A percentile compares a stretch with the other conserved stretches of the same genome.
phyloP scores from a whole-genome alignment of 768 basidiomycete genomes.

The Hericium rajendrae region DNA sequence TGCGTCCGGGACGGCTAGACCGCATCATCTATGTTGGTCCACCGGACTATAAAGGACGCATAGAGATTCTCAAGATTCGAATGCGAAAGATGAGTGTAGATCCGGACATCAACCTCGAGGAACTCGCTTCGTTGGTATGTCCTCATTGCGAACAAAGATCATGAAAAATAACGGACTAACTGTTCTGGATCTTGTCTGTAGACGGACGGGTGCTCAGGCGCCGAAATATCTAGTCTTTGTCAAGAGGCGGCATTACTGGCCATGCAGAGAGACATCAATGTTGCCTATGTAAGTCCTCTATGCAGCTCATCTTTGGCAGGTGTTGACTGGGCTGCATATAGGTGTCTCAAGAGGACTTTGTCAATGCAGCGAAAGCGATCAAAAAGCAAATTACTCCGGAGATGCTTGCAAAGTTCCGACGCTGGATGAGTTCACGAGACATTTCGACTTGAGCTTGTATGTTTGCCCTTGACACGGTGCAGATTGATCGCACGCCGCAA shows the following conservation, averaged over 20 bases:
- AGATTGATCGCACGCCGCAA: too few species aligned
- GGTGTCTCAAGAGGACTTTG: constrained; percentile 70
- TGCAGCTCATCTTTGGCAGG: background rate
- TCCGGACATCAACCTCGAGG: constrained; percentile 50
- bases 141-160: too few species aligned
- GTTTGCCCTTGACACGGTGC: too few species aligned
- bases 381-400: constrained; percentile 79
- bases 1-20: constrained; percentile 92
- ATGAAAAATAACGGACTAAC: too few species aligned
- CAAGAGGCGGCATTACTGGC: constrained; percentile 92
- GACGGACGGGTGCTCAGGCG: constrained; percentile 95
- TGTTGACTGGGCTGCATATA: constrained; percentile 20
- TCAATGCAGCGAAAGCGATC: constrained; percentile 59
- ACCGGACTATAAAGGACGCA: constrained; percentile 68
- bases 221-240: constrained; percentile 84
- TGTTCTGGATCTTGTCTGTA: constrained; percentile 22
- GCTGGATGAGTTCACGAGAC: constrained; percentile 45
- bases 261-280: constrained; percentile 81
- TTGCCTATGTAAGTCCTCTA: constrained; percentile 50
- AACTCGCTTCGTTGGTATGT: constrained; percentile 63
- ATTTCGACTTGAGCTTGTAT: background rate
- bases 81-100: constrained; percentile 75
- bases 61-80: constrained; percentile 79
- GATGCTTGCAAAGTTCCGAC: constrained; percentile 59
- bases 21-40: constrained; percentile 91